Conservation (phyloP, 202 grass and related monocot species). For the Panicum virgatum region DNA sequence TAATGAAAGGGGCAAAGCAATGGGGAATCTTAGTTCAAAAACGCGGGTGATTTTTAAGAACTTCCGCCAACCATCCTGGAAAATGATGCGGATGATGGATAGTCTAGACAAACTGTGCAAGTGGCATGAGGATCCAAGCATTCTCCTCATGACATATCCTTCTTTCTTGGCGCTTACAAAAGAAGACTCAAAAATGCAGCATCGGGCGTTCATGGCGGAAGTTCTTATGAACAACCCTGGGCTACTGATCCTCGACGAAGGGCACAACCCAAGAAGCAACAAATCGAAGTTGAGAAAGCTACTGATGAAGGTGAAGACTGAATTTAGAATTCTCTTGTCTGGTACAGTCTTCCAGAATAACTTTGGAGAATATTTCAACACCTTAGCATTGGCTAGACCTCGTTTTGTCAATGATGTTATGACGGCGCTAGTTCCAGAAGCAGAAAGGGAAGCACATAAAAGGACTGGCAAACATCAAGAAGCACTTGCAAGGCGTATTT, state of each 20-base stretch:
- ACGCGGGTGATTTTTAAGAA: slow-evolving; percentile 31
- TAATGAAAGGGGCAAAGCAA: slow-evolving; percentile 18
- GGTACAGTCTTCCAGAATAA: slow-evolving; percentile 96
- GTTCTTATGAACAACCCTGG: slow-evolving; percentile 74
- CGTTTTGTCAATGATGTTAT: slow-evolving; percentile 71
- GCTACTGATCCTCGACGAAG: slow-evolving; percentile 88
- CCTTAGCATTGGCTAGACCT: slow-evolving; percentile 88
- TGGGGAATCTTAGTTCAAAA: slow-evolving; percentile 42
- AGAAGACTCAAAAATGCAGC: slow-evolving; percentile 49
- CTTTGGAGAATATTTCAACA: slow-evolving; percentile 97
- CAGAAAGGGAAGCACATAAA: slow-evolving; percentile 23
- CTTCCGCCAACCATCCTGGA: slow-evolving; percentile 38
- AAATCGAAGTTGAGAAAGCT: slow-evolving; percentile 74
- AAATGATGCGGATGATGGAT: slow-evolving; percentile 54
- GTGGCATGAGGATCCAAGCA: slow-evolving; percentile 80
- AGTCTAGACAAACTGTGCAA: slow-evolving; percentile 68
- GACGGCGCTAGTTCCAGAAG: slow-evolving; percentile 40
- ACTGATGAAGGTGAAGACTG: slow-evolving; percentile 90
- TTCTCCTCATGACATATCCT: slow-evolving; percentile 88
- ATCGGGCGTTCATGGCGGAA: slow-evolving; percentile 51
- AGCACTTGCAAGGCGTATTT: slow-evolving; percentile 58
- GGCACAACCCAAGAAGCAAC: slow-evolving; percentile 90
- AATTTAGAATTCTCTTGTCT: slow-evolving; percentile 85
- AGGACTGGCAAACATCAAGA: slow-evolving; percentile 56
- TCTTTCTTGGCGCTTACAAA: slow-evolving; percentile 71